Conservation (phyloP, 2,329 filamentous ascomycete genomes). For the Davidsoniella eucalypti region DNA sequence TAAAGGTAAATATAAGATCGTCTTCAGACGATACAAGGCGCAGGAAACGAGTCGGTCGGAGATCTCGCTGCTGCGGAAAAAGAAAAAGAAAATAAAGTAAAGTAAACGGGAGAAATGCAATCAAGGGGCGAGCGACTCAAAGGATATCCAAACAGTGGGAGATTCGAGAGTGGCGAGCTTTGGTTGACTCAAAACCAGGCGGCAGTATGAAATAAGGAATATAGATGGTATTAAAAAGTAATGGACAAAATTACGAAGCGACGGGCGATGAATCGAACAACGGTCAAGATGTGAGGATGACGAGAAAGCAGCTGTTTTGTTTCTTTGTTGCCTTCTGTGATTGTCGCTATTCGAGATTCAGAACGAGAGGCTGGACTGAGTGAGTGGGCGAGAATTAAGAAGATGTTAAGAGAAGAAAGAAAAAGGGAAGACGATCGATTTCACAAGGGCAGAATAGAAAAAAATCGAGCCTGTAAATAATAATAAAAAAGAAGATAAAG, state of each 20-base stretch:
- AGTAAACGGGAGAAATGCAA: background rate
- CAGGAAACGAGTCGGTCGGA: too few relatives aligned
- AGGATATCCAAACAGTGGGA: background rate
- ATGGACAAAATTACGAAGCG: background rate
- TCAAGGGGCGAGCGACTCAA: background rate
- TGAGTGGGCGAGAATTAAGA: background rate
- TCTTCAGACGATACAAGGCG: too few relatives aligned
- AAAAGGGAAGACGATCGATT: constrained; percentile 2
- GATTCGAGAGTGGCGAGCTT: background rate
- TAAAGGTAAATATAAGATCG: background rate
- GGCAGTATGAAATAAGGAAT: background rate
- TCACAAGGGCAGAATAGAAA: background rate
- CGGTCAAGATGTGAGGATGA: background rate
- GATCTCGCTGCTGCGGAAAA: background rate
- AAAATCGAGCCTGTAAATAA: background rate
- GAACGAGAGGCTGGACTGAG: background rate
- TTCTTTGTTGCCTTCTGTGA: background rate
- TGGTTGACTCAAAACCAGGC: background rate
- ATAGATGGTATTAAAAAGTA: background rate
- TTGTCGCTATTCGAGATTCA: background rate
- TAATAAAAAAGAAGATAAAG: background rate
- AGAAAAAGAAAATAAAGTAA: constrained; percentile 2
- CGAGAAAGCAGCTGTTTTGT: background rate
- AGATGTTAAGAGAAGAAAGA: background rate
- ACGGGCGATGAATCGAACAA: too few relatives aligned